These are phyloP conservation scores for Heterobasidion parviporum DNA, from an alignment of 1,284 basidiomycete species.

Conservation along the genomic window DNA sequence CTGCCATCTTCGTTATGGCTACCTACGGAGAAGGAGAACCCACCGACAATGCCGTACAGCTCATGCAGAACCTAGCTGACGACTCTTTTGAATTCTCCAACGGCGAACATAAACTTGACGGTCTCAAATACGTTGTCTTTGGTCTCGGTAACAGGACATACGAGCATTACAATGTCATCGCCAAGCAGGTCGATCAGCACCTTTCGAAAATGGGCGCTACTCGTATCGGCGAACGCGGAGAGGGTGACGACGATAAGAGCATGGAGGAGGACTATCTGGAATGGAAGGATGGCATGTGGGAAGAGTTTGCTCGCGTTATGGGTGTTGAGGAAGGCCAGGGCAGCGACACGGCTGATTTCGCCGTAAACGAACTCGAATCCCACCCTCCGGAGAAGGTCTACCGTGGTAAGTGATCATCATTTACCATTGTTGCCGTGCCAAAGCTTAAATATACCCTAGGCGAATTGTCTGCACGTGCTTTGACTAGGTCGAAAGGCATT, in stretches of 20 bases:
- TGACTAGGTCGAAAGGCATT: conserved; percentile 87
- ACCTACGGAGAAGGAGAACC: conserved; percentile 99
- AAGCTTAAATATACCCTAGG: conserved; percentile 29
- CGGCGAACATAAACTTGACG: conserved; percentile 70
- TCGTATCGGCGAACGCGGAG: conserved; percentile 86
- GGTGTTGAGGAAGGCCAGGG: conserved; percentile 93
- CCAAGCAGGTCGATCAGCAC: conserved; percentile 70
- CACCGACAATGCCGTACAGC: conserved; percentile 94
- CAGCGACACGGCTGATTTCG: conserved; percentile 93
- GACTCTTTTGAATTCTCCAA: conserved; percentile 82
- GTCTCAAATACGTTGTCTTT: conserved; percentile 94
- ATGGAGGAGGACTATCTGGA: conserved; percentile 99
- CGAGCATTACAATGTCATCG: conserved; percentile 91
- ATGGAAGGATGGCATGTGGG: conserved; percentile 99
- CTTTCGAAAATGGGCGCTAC: conserved; percentile 77
- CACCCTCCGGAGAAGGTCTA: conserved; percentile 83
- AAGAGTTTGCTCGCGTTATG: conserved; percentile 74
- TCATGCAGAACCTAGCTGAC: conserved; percentile 90
- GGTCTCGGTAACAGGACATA: conserved; percentile 94
- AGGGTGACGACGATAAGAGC: conserved; percentile 98
- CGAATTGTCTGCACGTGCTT: conserved; percentile 84
- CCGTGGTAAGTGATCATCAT: conserved; percentile 50
- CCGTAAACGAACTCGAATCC: conserved; percentile 74
- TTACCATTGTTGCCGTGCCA: not conserved
- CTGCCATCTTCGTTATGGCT: conserved; percentile 92